Evolutionary conservation across 495 filamentous ascomycete species (phyloP).

Genomic region (Mytilinidion resinicola): DNA sequence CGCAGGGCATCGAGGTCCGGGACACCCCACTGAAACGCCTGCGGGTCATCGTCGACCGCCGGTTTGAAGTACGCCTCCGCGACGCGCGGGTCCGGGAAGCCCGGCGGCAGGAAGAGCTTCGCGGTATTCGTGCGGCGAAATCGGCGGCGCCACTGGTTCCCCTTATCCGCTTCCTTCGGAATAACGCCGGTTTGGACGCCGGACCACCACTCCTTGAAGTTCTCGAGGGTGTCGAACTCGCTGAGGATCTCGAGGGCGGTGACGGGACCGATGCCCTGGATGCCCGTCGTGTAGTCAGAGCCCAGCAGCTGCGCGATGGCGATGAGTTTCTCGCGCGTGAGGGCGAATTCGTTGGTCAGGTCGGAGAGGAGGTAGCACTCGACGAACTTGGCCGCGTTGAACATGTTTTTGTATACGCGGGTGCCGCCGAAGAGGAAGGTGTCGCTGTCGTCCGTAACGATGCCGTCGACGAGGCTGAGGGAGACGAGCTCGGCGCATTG

Average conservation of each 20-base stretch:
- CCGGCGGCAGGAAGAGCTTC: constrained; percentile 75
- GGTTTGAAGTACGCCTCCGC: constrained; percentile 77
- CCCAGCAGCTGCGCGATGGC: constrained; percentile 83
- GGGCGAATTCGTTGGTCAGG: constrained; percentile 80
- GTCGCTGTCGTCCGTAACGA: constrained; percentile 97
- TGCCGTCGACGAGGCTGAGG: constrained; percentile 85
- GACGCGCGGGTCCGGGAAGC: constrained; percentile 70
- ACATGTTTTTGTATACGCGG: constrained; percentile 98
- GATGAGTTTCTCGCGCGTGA: constrained; percentile 77
- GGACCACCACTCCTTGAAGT: constrained; percentile 84
- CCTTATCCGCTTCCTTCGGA: constrained; percentile 48
- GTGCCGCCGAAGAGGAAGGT: constrained; percentile 97
- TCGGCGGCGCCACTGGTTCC: constrained; percentile 66
- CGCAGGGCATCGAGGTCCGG: constrained; percentile 83
- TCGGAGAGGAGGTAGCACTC: constrained; percentile 91
- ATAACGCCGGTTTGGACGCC: constrained; percentile 58
- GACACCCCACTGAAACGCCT: constrained; percentile 87
- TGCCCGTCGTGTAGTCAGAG: constrained; percentile 88
- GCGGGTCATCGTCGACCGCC: constrained; percentile 71
- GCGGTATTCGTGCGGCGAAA: constrained; percentile 59
- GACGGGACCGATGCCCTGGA: constrained; percentile 85
- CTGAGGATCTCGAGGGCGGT: constrained; percentile 86
- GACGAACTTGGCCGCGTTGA: constrained; percentile 93
- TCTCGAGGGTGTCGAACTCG: constrained; percentile 65
- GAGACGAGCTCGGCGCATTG: constrained; percentile 89